Evolutionary conservation across 371 early-diverging fungal genomes (phyloP), one percentile per base, ranked within the genome.

Genomic region (Rhizopus arrhizus): DNA sequence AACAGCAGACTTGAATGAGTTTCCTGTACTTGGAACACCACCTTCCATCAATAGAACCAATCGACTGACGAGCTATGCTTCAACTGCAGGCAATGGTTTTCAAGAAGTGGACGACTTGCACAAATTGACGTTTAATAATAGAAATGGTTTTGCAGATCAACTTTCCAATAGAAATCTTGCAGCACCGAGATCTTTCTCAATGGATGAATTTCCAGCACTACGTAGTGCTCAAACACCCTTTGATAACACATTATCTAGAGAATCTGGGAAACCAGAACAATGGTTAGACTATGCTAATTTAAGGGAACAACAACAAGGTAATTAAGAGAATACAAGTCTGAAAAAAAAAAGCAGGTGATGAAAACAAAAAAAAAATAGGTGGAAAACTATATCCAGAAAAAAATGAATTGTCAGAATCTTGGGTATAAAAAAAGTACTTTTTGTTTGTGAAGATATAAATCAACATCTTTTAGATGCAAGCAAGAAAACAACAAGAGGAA

Each of bases 201-300:
- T 77, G 65, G 80, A 80, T 50, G 80, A 80, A 34, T 80, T 80
- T 54, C 80, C 80, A 55, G 80, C 80, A 40, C 57, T 80, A 50
- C 61, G 70, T 61, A 75, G 75, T 63, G 65, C 72, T 36, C 61
- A 60, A 36, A 53, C 66, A 4, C 59, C 76, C 43, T 76, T 73
- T 47, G 73, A 73, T 48, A 70, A 69, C 42, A 67, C 67, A 42
- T 56, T 75, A 61, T 49, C 64, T 28, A 58, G 59, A 47, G 68
- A 69, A 43, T 64, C 70, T 43, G 43, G 56, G 1, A 72, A 72
- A 56, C 69, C 73, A 34, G 76, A 76, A 53, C 71, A 73, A 35
- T 74, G 77, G 70, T 16, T 65, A 51, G 73, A 75, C 40, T 75
- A 75, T 67, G 57, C 70, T 36, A 67, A 61, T 56, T 56, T 67